These are phyloP conservation scores for Populus simonii DNA, from an alignment of 345 rosid species.

Conservation along the genomic window DNA sequence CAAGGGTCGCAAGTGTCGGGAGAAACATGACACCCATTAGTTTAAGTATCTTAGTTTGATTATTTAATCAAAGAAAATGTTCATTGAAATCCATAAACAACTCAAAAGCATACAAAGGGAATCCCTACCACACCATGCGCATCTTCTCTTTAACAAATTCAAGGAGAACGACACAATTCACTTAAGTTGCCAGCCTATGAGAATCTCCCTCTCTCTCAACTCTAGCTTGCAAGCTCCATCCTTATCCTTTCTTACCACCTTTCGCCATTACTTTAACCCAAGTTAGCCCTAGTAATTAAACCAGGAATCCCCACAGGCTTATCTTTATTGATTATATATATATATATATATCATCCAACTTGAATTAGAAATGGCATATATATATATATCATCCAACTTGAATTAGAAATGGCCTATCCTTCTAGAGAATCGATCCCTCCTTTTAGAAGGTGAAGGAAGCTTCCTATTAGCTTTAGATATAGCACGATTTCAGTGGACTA, in stretches of 20 bases:
- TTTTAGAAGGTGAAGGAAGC: not conserved
- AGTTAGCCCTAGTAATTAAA: conserved; percentile 31
- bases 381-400: conserved; percentile 9
- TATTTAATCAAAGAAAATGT: conserved; percentile 10
- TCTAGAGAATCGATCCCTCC: not conserved
- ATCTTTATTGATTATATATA: not conserved
- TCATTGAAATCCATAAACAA: conserved; percentile 34
- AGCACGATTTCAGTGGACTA: too few relatives aligned
- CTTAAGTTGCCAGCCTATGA: conserved; percentile 22
- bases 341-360: conserved; percentile 2
- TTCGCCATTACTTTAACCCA: conserved; percentile 18
- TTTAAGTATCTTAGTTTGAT: conserved; percentile 15
- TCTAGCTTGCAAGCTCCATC: conserved; percentile 25
- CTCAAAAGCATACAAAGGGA: conserved; percentile 40
- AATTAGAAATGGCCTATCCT: conserved; percentile 16
- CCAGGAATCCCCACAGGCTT: not conserved
- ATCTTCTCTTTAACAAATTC: conserved; percentile 22
- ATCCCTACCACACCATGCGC: conserved; percentile 44
- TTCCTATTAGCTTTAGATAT: not conserved
- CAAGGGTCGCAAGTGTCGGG: conserved; percentile 49
- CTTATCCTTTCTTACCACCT: conserved; percentile 44
- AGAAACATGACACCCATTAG: conserved; percentile 44
- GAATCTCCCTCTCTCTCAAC: conserved; percentile 17
- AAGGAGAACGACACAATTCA: conserved; percentile 17
- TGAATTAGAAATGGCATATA: conserved; percentile 19